Evolutionary conservation across 2,329 filamentous ascomycete species (phyloP).

Genomic region (Fusarium sp.): DNA sequence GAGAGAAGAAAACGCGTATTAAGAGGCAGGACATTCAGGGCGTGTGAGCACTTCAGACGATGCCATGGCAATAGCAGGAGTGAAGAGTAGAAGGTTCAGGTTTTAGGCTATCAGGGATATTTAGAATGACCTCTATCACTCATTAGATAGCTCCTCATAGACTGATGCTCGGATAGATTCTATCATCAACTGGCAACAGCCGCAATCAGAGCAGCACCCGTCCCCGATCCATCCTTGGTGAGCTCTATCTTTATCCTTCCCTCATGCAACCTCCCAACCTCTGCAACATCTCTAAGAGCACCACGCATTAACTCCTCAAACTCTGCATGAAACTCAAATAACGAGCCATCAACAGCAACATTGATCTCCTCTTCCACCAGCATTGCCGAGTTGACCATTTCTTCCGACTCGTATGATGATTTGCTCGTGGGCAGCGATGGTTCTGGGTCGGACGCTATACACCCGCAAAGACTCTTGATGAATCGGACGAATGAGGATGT

Average conservation of each 20-base stretch:
- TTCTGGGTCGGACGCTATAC: background rate
- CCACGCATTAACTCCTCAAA: slow-evolving; percentile 13
- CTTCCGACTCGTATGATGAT: background rate
- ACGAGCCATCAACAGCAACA: slow-evolving; percentile 8
- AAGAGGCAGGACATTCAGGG: no score
- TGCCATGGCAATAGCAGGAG: no score
- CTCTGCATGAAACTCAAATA: slow-evolving; percentile 10
- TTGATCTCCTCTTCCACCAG: background rate
- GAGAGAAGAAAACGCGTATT: no score
- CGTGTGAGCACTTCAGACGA: no score
- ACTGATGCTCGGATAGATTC: no score
- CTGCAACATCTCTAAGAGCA: background rate
- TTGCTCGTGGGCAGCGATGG: accelerated
- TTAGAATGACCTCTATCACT: no score
- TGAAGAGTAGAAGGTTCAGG: no score
- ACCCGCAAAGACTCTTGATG: background rate
- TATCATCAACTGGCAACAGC: background rate
- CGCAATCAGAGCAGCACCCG: slow-evolving; percentile 16
- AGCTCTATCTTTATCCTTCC: slow-evolving; percentile 16
- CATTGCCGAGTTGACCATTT: background rate
- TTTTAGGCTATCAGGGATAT: no score
- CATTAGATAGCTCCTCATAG: no score
- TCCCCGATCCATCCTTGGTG: slow-evolving; percentile 12
- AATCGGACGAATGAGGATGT: accelerated
- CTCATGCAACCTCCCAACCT: background rate